phyloP scores from a whole-genome alignment of 148 eudicot genomes.

The Simmondsia chinensis region DNA sequence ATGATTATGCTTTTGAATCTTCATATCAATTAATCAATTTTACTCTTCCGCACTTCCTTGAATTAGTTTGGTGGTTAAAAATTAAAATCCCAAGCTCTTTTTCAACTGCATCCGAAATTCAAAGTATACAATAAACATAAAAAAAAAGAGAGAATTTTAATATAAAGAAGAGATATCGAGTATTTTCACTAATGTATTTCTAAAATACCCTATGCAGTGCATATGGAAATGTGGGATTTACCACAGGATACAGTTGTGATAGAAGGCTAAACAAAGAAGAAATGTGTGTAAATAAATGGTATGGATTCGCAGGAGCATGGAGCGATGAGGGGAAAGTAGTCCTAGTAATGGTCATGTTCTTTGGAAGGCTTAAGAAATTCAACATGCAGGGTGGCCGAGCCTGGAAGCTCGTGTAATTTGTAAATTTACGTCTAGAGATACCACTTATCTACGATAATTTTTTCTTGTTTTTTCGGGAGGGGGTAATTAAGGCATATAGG shows the following conservation, averaged over 20 bases:
- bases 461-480: no score
- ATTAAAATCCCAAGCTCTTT: no score
- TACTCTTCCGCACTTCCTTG: no score
- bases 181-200: not conserved
- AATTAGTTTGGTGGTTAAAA: no score
- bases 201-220: constrained; percentile 30
- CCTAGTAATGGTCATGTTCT: constrained; percentile 58
- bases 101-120: no score
- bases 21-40: no score
- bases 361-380: constrained; percentile 64
- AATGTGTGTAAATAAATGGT: constrained; percentile 30
- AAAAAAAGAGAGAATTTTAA: not conserved
- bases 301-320: constrained; percentile 63
- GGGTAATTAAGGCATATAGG: no score
- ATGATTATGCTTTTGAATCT: no score
- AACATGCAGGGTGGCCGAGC: constrained; percentile 38
- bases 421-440: constrained; percentile 17
- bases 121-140: not conserved
- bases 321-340: constrained; percentile 43
- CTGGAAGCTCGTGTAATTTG: constrained; percentile 41
- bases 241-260: constrained; percentile 60
- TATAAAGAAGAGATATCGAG: not conserved
- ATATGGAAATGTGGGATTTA: constrained; percentile 73
- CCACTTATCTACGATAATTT: no score
- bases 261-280: constrained; percentile 27